Percentiles rank a stretch among this genome's conserved stretches.
These are phyloP conservation scores for Phytophthora pisi DNA, from an alignment of 352 stramenopile genomes.

Conservation along the genomic window DNA sequence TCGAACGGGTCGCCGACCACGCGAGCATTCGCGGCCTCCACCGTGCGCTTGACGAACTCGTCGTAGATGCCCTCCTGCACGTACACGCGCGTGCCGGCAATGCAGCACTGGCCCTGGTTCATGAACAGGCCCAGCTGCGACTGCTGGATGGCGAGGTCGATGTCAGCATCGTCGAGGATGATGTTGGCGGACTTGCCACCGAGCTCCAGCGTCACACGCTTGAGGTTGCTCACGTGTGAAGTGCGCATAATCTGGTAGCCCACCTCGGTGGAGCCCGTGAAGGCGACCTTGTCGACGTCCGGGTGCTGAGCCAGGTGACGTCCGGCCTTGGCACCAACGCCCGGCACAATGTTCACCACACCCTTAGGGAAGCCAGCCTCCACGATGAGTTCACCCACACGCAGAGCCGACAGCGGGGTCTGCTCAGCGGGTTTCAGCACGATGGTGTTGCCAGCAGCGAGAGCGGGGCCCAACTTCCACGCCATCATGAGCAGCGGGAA, in stretches of 20 bases:
- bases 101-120: conserved; percentile 90
- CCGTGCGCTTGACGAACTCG: conserved; percentile 70
- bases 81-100: conserved; percentile 75
- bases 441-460: conserved; percentile 91
- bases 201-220: conserved; percentile 74
- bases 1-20: conserved; percentile 63
- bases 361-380: conserved; percentile 76
- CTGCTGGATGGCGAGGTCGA: conserved; percentile 54
- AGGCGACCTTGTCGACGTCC: conserved; percentile 80
- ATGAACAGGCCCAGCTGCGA: conserved; percentile 71
- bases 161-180: conserved; percentile 68
- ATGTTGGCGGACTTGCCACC: conserved; percentile 81
- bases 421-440: conserved; percentile 95
- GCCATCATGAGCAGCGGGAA: conserved; percentile 97
- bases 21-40: conserved; percentile 51
- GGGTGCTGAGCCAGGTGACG: conserved; percentile 46
- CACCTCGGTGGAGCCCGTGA: conserved; percentile 71
- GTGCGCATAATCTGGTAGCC: conserved; percentile 65
- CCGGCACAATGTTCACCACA: conserved; percentile 85
- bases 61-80: conserved; percentile 88
- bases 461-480: conserved; percentile 90
- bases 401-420: conserved; percentile 93
- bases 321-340: conserved; percentile 43
- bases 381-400: conserved; percentile 80
- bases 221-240: conserved; percentile 67